A percentile compares a stretch with the other conserved stretches of the same genome.
Conservation (phyloP, 2,329 filamentous ascomycete genomes). For the Xylariaceae sp. region DNA sequence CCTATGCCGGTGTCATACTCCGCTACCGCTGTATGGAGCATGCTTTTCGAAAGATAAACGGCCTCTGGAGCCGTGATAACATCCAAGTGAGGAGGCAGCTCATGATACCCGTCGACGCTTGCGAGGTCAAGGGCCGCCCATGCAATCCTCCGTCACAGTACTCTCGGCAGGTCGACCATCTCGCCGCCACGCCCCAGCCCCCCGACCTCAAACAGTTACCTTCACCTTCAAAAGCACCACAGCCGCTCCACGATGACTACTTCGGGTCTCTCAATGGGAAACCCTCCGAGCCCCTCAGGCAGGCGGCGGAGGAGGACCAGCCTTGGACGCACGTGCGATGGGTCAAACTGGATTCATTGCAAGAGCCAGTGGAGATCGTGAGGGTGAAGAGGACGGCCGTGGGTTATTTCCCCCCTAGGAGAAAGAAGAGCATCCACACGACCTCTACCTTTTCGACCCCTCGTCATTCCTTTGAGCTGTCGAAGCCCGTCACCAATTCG, state of each 20-base stretch:
- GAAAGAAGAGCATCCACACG: conserved; percentile 72
- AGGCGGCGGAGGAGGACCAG: conserved; percentile 49
- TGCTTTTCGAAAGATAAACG: conserved; percentile 77
- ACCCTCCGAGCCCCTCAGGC: conserved; percentile 16
- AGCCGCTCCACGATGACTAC: conserved; percentile 31
- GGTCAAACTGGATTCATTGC: conserved; percentile 67
- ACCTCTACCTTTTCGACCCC: conserved; percentile 62
- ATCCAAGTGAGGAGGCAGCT: conserved; percentile 78
- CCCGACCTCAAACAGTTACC: conserved; percentile 15
- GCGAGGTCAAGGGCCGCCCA: conserved; percentile 69
- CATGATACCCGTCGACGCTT: conserved; percentile 82
- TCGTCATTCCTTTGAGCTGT: conserved; percentile 55
- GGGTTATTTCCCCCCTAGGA: conserved; percentile 84
- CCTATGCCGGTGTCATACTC: conserved; percentile 82
- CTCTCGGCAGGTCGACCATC: conserved; percentile 39
- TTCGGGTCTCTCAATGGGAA: conserved; percentile 32
- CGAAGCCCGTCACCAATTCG: conserved; percentile 29
- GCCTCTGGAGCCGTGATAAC: conserved; percentile 89
- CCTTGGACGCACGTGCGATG: conserved; percentile 85
- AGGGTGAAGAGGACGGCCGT: conserved; percentile 72
- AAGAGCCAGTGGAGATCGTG: conserved; percentile 72
- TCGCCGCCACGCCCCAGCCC: conserved; percentile 40
- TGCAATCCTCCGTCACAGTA: conserved; percentile 46
- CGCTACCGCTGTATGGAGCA: conserved; percentile 83
- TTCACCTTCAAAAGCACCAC: conserved; percentile 7